Evolutionary conservation across 1,284 basidiomycete genomes (phyloP), one percentile per base, ranked within the genome.

Genomic region (Laetiporus sulphureus): DNA sequence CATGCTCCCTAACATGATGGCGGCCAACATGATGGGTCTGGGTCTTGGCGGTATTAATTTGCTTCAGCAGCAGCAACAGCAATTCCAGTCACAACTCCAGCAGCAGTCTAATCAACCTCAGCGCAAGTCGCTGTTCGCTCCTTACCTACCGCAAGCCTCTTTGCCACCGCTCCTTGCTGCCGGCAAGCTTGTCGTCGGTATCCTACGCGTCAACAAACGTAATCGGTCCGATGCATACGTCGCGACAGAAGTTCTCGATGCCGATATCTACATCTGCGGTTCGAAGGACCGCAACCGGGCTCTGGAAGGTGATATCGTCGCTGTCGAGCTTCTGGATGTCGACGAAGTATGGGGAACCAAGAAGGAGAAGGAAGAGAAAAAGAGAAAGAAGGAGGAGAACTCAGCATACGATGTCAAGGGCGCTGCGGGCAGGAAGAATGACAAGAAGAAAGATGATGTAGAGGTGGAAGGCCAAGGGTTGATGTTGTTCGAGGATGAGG

Each of bases 331-430:
- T 33, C 77, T 99, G 45, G 95, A 99, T 53, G 95, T 95, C 19
- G 92, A 96, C 57, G 93, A 96, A 66, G 95, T 99, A 6, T 98
- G 96, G 96, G 84, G 86, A 16, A 96, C 94, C 12, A 99, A 99
- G 75, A 98, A 98, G 70, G 96, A 99, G 70, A 99, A 99, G 71
- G 95, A 99, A 64, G 96, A 99, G 72, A 99, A 99, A 81, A 97
- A 97, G 73, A 78, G 92, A 59, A 96, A 96, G 68, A 99, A 99
- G 77, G 96, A 99, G 68, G 96, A 99, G 68, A 94, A 94, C 59
- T 83, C 91, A 15, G 88, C 89, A 0, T 96, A 91, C 62, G 91
- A 93, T 55, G 57, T 83, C 43, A 90, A 85, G 62, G 76, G 80
- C 10, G 73, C 71, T 38, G 74, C 73, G 23, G 83, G 81, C 37